A percentile compares a stretch with the other conserved stretches of the same genome.
These are phyloP conservation scores for Chytridiales sp. DNA, from an alignment of 371 early-diverging fungal species.

Conservation along the genomic window DNA sequence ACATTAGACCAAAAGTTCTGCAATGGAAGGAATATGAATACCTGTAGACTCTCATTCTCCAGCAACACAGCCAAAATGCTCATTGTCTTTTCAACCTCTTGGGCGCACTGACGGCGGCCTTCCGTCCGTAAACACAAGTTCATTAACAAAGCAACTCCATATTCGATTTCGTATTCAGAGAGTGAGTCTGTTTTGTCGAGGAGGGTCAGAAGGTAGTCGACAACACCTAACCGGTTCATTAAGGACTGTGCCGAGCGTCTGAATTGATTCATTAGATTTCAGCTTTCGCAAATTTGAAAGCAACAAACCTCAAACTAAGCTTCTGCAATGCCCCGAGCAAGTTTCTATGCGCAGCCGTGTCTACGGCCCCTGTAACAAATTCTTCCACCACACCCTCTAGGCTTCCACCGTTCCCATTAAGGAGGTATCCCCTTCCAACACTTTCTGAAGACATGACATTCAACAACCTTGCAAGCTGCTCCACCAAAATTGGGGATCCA, in stretches of 20 bases:
- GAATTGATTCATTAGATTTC: not conserved
- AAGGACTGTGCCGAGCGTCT: constrained; percentile 42
- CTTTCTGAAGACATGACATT: constrained; percentile 41
- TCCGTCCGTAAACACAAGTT: constrained; percentile 46
- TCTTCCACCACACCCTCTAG: constrained; percentile 28
- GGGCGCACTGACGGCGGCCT: constrained; percentile 36
- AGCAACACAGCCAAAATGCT: constrained; percentile 30
- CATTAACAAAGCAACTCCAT: constrained; percentile 51
- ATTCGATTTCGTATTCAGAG: constrained; percentile 43
- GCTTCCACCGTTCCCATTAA: constrained; percentile 2
- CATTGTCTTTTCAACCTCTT: constrained; percentile 25
- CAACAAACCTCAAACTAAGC: constrained; percentile 41
- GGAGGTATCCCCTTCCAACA: constrained; percentile 44
- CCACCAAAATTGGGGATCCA: constrained; percentile 12
- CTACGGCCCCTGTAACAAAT: constrained; percentile 26
- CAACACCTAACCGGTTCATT: constrained; percentile 33
- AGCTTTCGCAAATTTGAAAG: not conserved
- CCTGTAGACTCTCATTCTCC: constrained; percentile 40
- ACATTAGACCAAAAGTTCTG: too few relatives aligned
- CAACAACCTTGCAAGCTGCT: constrained; percentile 37
- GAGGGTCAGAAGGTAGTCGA: constrained; percentile 34
- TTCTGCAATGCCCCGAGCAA: constrained; percentile 50
- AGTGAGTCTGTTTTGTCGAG: constrained; percentile 36
- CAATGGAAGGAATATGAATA: too few relatives aligned
- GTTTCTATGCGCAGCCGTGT: constrained; percentile 36